These are phyloP conservation scores for Geotrichum aggregatum DNA, from an alignment of 1,139 yeast species.

Conservation along the genomic window DNA sequence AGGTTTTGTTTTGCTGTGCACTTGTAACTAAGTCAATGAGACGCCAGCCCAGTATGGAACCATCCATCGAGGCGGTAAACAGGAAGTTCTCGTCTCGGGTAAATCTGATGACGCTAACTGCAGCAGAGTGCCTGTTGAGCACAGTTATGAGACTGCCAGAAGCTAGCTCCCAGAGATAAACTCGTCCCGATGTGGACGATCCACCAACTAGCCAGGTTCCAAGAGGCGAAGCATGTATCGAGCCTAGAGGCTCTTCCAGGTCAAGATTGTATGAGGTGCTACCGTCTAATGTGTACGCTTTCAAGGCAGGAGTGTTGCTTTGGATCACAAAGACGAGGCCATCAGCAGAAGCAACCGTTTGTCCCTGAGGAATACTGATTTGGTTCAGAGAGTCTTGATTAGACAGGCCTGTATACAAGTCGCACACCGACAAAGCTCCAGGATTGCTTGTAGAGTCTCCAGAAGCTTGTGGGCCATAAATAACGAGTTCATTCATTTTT, in stretches of 20 bases:
- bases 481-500: constrained; percentile 32
- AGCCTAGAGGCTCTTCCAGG: constrained; percentile 70
- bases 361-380: constrained; percentile 12
- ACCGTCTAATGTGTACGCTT: constrained; percentile 73
- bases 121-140: constrained; percentile 82
- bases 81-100: constrained; percentile 64
- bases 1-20: constrained; percentile 32
- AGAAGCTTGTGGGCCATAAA: constrained; percentile 28
- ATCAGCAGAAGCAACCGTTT: constrained; percentile 23
- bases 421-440: constrained; percentile 21
- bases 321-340: constrained; percentile 56
- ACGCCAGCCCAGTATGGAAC: constrained; percentile 74
- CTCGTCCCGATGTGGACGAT: constrained; percentile 56
- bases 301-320: constrained; percentile 63
- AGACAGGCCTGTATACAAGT: constrained; percentile 17
- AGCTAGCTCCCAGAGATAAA: constrained; percentile 81
- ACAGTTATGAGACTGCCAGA: constrained; percentile 72
- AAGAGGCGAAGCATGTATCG: constrained; percentile 51
- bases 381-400: constrained; percentile 20
- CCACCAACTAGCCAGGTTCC: constrained; percentile 65
- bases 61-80: constrained; percentile 72
- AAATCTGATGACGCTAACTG: constrained; percentile 55
- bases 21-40: constrained; percentile 52
- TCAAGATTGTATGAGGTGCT: constrained; percentile 79
- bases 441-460: constrained; percentile 11